These are phyloP conservation scores for Hyphochytrium catenoides DNA, from an alignment of 352 stramenopile genomes.

Conservation along the genomic window DNA sequence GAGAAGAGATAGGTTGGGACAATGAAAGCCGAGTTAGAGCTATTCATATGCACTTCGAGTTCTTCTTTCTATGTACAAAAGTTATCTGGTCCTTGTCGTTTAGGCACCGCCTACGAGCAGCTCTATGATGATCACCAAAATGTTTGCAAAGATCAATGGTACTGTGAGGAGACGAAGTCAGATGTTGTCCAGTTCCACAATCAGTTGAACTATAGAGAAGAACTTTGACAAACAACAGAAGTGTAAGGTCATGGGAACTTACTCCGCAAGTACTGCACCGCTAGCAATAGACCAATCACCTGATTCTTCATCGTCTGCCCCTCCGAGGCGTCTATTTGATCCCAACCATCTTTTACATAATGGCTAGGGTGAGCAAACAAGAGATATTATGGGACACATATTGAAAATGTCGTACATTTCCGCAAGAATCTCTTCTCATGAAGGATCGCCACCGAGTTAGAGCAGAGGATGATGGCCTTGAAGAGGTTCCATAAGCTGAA, in stretches of 20 bases:
- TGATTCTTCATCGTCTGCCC: constrained; percentile 64
- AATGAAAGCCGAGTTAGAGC: no score
- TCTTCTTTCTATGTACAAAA: no score
- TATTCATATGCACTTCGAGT: no score
- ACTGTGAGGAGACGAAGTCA: constrained; percentile 13
- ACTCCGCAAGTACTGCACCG: constrained; percentile 58
- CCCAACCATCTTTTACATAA: constrained; percentile 33
- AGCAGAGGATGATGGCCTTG: constrained; percentile 51
- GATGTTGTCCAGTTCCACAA: no score
- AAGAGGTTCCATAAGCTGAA: constrained; percentile 73
- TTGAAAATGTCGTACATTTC: constrained; percentile 26
- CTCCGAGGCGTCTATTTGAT: constrained; percentile 43
- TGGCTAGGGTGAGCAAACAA: neutral
- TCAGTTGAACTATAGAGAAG: neutral
- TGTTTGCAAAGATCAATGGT: constrained; percentile 49
- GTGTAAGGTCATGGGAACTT: constrained; percentile 7
- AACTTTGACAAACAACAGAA: neutral
- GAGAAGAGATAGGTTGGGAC: no score
- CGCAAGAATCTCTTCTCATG: constrained; percentile 63
- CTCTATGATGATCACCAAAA: constrained; percentile 48
- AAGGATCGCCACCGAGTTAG: constrained; percentile 57
- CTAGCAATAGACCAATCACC: constrained; percentile 46
- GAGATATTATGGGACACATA: neutral
- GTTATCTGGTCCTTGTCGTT: no score
- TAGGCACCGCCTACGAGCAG: constrained; percentile 40